Evolutionary conservation across 352 stramenopile genomes (phyloP).

Genomic region (Globisporangium middletonii): DNA sequence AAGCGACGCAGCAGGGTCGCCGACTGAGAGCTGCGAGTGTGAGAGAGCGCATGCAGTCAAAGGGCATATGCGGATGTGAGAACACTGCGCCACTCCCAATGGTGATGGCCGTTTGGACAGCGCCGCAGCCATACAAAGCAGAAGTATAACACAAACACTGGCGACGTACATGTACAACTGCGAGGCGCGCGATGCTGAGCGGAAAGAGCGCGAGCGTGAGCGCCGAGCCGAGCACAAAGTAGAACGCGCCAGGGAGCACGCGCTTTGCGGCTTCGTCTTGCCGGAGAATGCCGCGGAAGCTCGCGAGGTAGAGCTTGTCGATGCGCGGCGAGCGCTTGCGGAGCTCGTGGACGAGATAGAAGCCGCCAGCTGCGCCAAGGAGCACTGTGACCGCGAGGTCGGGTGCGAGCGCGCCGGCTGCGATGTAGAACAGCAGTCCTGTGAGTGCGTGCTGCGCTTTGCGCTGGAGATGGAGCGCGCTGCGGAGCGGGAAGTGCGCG

Average conservation of each 20-base stretch:
- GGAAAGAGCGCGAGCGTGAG: constrained; percentile 33
- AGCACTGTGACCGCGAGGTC: constrained; percentile 19
- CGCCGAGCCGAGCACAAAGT: constrained; percentile 48
- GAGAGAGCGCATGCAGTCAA: not conserved
- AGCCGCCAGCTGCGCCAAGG: constrained; percentile 25
- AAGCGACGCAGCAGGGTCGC: constrained; percentile 43
- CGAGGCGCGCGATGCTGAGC: constrained; percentile 31
- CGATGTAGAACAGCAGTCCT: constrained; percentile 40
- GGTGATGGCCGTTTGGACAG: no score
- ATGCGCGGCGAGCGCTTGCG: constrained; percentile 21
- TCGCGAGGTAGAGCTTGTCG: constrained; percentile 31
- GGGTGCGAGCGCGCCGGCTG: constrained; percentile 19
- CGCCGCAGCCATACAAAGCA: no score
- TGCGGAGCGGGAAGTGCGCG: constrained; percentile 13
- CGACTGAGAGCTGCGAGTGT: constrained; percentile 34
- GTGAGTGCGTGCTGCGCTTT: constrained; percentile 47
- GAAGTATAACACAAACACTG: no score
- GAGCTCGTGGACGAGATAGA: constrained; percentile 30
- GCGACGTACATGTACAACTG: constrained; percentile 43
- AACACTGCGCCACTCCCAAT: no score
- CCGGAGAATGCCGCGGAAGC: constrained; percentile 39
- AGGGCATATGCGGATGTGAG: no score
- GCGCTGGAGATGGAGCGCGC: constrained; percentile 40
- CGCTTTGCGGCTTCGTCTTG: constrained; percentile 30
- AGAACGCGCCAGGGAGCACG: constrained; percentile 45